Percentiles rank a stretch among this genome's conserved stretches.
These are phyloP conservation scores for Amaranthus hypochondriacus DNA, from an alignment of 148 eudicot species.

Conservation along the genomic window DNA sequence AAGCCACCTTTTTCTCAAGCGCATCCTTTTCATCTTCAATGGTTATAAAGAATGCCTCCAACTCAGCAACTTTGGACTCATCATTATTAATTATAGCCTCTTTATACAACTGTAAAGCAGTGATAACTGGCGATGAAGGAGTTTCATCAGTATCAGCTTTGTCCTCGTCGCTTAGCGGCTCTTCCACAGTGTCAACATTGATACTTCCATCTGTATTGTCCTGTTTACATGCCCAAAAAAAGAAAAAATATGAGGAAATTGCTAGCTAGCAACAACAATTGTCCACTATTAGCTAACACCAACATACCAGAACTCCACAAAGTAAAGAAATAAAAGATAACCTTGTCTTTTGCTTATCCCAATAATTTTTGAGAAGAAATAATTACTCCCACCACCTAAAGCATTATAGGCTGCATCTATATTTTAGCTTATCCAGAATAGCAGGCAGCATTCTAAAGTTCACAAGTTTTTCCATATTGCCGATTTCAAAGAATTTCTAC, in stretches of 20 bases:
- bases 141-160: slow-evolving; percentile 37
- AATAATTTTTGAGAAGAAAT: neutral
- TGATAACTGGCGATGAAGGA: slow-evolving; percentile 38
- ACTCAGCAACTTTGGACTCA: slow-evolving; percentile 50
- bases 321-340: neutral
- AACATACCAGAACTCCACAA: neutral
- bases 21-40: slow-evolving; percentile 58
- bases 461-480: no score
- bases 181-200: slow-evolving; percentile 30
- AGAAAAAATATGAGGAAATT: slow-evolving; percentile 6
- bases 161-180: slow-evolving; percentile 35
- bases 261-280: neutral
- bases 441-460: no score
- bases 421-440: no score
- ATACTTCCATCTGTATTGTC: slow-evolving; percentile 38
- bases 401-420: no score
- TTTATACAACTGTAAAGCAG: slow-evolving; percentile 50
- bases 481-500: neutral
- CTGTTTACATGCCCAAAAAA: slow-evolving; percentile 31
- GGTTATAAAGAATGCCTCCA: slow-evolving; percentile 55
- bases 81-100: slow-evolving; percentile 64
- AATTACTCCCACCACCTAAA: no score
- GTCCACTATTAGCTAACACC: neutral
- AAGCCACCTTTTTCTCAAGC: slow-evolving; percentile 46
- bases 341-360: neutral